Percentiles rank a stretch among this genome's conserved stretches.
These are phyloP conservation scores for Musa schizocarpa DNA, from an alignment of 176 grass and related monocot species.

Conservation along the genomic window DNA sequence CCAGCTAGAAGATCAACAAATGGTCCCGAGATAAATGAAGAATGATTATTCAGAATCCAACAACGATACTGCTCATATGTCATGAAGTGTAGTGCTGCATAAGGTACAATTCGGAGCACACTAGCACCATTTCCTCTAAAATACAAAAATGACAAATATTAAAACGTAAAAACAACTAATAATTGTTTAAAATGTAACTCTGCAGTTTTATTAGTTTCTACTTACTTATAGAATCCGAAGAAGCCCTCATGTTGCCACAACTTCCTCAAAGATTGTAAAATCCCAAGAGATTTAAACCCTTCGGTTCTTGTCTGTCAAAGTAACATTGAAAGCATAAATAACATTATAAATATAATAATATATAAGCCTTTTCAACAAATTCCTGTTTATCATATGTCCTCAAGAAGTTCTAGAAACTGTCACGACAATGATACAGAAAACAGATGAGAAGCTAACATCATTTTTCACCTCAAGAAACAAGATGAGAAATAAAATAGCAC, in stretches of 20 bases:
- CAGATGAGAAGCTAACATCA: not conserved
- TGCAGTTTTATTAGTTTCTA: conserved; percentile 11
- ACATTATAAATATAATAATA: not conserved
- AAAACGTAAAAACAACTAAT: conserved; percentile 9
- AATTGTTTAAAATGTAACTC: not conserved
- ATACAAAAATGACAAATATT: conserved; percentile 13
- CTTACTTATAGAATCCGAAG: conserved; percentile 86
- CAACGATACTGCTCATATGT: conserved; percentile 83
- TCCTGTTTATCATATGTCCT: not conserved
- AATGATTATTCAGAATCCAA: conserved; percentile 83
- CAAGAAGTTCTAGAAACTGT: not conserved
- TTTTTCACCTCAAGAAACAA: too few relatives aligned
- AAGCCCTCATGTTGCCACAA: conserved; percentile 69
- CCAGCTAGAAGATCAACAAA: conserved; percentile 86
- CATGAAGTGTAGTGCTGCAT: conserved; percentile 95
- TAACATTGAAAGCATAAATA: conserved; percentile 12
- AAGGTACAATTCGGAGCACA: conserved; percentile 85
- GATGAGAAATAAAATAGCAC: too few relatives aligned
- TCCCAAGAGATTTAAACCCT: conserved; percentile 71
- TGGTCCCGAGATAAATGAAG: conserved; percentile 62
- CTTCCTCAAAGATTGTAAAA: conserved; percentile 68
- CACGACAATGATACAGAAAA: not conserved
- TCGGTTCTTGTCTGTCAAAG: conserved; percentile 68
- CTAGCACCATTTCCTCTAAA: conserved; percentile 94
- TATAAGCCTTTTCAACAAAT: not conserved